Base-by-base conservation (phyloP, 768 basidiomycete genomes). In the Mycena vitilis region DNA sequence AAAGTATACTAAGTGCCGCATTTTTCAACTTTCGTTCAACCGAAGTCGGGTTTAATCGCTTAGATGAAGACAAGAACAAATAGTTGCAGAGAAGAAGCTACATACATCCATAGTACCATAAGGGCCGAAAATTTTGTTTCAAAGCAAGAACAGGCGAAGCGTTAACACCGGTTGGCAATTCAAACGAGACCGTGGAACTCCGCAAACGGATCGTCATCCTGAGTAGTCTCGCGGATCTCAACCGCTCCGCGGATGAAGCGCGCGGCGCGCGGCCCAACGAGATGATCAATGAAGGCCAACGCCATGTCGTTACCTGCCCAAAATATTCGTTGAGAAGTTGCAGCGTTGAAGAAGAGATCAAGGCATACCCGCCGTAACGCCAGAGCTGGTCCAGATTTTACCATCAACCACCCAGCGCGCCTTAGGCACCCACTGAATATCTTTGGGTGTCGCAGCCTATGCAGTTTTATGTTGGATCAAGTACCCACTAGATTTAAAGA, bases 371-470 rank as follows among this genome's bases (percentile, higher is more conserved):
- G 80, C 80, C 5, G 78, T 72, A 54, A 81, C 75, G 13, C 81
- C 81, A 6, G 79, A 79, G 61, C 74, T 73, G 8, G 78, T 80
- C 80, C 81, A 82, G 30, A 78, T 64, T 22, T 81, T 80, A 15
- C 72, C 72, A 44, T 73, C 69, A 4, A 78, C 74, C 13, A 81
- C 79, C 78, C 78, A 81, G 9, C 81, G 73, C 16, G 81, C 81
- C 51, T 75, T 74, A 2, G 79, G 70, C 4, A 81, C 75, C 81
- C 81, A 82, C 5, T 69, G 61, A 30, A 82, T 77, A 47, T 75
- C 66, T 52, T 71, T 53, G 20, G 75, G 72, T 0, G 75, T 68
- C 1, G 30, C 64, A 38, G 66, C 66, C 74, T 75, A 15, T 16
- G 42, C 10, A 40, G 10, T 40, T 40, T 8, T 8, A 40, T 40